phyloP scores from a whole-genome alignment of 2,329 filamentous ascomycete species.

The Cryphonectria parasitica region DNA sequence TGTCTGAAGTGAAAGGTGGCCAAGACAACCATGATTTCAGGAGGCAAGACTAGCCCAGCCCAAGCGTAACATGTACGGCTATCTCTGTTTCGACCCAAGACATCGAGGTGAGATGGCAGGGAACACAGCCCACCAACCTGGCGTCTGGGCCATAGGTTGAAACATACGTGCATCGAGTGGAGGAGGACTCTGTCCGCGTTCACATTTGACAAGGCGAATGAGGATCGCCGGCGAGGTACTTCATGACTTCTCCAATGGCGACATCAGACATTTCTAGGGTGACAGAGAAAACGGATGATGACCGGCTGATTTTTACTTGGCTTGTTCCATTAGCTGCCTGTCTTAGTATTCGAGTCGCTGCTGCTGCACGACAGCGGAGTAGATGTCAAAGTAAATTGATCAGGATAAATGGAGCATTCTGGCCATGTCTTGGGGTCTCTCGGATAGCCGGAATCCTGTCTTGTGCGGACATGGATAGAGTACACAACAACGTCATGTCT shows the following conservation, averaged over 20 bases:
- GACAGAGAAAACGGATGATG: neutral
- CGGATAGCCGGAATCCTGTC: slow-evolving; percentile 11
- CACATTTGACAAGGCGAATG: neutral
- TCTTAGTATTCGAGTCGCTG: slow-evolving; percentile 11
- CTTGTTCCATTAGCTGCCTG: neutral
- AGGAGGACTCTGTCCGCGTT: neutral
- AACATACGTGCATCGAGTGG: neutral
- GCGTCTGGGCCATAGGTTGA: neutral
- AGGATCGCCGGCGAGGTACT: neutral
- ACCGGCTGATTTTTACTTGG: neutral
- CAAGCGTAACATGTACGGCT: slow-evolving; percentile 19
- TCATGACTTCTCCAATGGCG: neutral
- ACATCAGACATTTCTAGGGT: neutral
- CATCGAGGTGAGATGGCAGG: slow-evolving; percentile 4
- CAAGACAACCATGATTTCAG: slow-evolving; percentile 4
- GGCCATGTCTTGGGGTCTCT: slow-evolving; percentile 3
- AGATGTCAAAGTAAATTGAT: neutral
- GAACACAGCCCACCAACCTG: neutral
- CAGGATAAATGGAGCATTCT: neutral
- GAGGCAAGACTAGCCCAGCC: neutral
- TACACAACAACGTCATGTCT: neutral
- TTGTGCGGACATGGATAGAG: too few species aligned
- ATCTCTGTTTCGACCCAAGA: slow-evolving; percentile 22
- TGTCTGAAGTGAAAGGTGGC: neutral
- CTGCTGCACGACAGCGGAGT: slow-evolving; percentile 1